Evolutionary conservation across 2,329 filamentous ascomycete species (phyloP), one percentile per base, ranked within the genome.

Genomic region (Colletotrichum chrysophilum): DNA sequence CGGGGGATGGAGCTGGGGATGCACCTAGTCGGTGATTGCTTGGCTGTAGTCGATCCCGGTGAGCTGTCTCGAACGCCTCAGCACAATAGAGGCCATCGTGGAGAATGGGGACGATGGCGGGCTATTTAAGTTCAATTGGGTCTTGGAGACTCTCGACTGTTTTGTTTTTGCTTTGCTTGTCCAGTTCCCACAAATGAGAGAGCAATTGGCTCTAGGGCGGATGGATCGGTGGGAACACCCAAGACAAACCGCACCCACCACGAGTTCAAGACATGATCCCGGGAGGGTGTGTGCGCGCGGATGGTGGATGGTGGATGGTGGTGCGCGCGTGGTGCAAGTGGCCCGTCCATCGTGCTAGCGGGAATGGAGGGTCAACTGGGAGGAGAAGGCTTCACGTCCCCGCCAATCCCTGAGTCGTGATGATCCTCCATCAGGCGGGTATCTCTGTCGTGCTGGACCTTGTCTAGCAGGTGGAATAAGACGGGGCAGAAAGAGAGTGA

Each of bases 321-420:
- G 16, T 26, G 66, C 32, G 66, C 36, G 55, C 26, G 55, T 62
- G 55, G 30, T 30, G 52, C 52, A 32, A 30, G 70, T 71, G 67
- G 67, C 48, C 68, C 61, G 52, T 34, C 32, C 28, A 21, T n/a
- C 10, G 48, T 36, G 21, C 61, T 74, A 61, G 36, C 9, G 58
- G 48, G 58, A 65, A 75, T 73, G 26, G 58, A 56, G 43, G 38
- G 56, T 64, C 12, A 13, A 62, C 21, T 32, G 70, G 21, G 32
- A 38, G 32, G 56, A 26, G 36, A 16, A 64, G 26, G 58, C 28
- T 24, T 56, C 30, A 9, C 18, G 65, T 73, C 64, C 70, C 73
- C 64, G 70, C 70, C 26, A 65, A 34, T n/a, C 26, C 26, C 70
- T 55, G 64, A 73, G 73, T 73, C 73, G 70, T 72, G 73, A 26